Evolutionary conservation across 1,284 basidiomycete genomes (phyloP).

Genomic region (Irpex rosettiformis): DNA sequence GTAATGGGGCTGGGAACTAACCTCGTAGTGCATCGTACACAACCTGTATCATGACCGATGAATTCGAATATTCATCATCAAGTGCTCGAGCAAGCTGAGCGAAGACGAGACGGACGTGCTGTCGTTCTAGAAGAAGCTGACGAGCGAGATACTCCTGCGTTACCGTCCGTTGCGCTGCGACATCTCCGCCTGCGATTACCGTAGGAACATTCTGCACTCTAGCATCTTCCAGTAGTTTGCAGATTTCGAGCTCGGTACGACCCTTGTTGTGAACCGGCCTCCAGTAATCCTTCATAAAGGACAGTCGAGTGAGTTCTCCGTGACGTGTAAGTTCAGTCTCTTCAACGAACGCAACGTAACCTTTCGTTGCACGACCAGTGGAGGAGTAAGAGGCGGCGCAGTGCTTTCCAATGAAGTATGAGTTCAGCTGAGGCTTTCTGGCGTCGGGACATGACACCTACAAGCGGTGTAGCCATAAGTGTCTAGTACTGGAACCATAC

Average conservation of each 20-base stretch:
- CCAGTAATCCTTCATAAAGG: slow-evolving; percentile 9
- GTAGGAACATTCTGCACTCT: not conserved
- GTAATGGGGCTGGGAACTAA: not conserved
- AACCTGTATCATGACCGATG: not conserved
- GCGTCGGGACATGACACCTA: not conserved
- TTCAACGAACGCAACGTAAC: slow-evolving; percentile 2
- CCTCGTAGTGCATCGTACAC: not conserved
- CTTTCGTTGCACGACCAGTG: slow-evolving; percentile 3
- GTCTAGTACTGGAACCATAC: not conserved
- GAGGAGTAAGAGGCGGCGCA: not conserved
- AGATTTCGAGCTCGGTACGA: not conserved
- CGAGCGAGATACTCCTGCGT: not conserved
- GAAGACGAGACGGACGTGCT: slow-evolving; percentile 1
- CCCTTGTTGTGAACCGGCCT: not conserved
- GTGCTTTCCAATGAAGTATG: not conserved
- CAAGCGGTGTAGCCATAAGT: not conserved
- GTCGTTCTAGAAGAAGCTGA: not conserved
- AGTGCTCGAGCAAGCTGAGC: slow-evolving; percentile 1
- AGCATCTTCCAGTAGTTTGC: not conserved
- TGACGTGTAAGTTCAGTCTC: too few relatives aligned
- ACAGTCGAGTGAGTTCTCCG: too few relatives aligned
- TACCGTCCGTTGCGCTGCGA: not conserved
- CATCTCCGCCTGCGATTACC: slow-evolving; percentile 3
- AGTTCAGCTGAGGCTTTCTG: not conserved
- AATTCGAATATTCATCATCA: not conserved